Base-by-base conservation (phyloP, 2,329 filamentous ascomycete species). In the Colletotrichum tofieldiae region DNA sequence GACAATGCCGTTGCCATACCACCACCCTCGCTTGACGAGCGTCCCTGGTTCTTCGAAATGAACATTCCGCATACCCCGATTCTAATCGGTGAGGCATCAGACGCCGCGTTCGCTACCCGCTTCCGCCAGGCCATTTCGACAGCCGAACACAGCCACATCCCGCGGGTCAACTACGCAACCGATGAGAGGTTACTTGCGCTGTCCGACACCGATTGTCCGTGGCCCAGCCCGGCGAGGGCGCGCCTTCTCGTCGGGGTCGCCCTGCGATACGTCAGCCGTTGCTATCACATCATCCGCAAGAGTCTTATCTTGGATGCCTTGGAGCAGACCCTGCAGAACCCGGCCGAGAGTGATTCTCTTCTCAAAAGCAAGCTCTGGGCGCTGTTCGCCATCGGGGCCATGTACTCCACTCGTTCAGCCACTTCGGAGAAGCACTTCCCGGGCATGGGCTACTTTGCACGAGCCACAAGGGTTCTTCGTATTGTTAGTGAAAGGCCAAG, bases 301-400 rank as follows among this genome's bases (percentile, higher is more conserved):
- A 84, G 81, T 29, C 77, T 78, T 7, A 80, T 85, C 5, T 70
- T 82, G 0, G 79, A 81, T 2, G 77, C 77, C 0, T 72, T 86
- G 0, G 82, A 85, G 52, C 79, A 81, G 23, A 78, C 80, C 0
- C 80, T 84, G n/a, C 76, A 79, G 60, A 80, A 82, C 47, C 78
- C 79, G 2, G 74, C 77, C 8, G 80, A 79, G 14, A 78, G 77
- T 6, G 80, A 82, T 49, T 77, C 79, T 0, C 72, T 84, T 0
- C 70, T 79, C 0, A 80, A 78, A 16, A 83, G 83, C 73, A 85
- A 85, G 56, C 67, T 86, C 0, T 84, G 83, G 78, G 83, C 82
- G 0, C 55, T 86, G 3, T 85, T 87, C 71, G 85, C 85, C 0
- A 79, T 87, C 7, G 85, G 85, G 0, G 84, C 86, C 69, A 81